phyloP scores from a whole-genome alignment of 148 eudicot genomes.

The Rhododendron henanense region DNA sequence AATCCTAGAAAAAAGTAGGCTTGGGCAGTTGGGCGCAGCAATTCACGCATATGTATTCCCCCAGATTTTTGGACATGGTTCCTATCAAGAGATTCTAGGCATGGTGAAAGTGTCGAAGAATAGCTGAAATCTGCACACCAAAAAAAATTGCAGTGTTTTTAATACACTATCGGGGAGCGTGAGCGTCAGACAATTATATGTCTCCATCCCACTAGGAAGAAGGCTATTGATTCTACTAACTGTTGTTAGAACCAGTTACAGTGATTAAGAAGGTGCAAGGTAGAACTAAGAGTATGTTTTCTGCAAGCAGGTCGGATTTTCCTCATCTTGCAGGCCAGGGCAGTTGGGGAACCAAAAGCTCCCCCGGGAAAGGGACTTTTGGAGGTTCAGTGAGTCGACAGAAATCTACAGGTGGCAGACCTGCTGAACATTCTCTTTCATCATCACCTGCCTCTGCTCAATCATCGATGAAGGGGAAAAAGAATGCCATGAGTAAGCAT shows the following conservation, averaged over 20 bases:
- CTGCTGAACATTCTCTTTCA: slow-evolving; percentile 31
- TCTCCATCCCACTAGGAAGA: not conserved
- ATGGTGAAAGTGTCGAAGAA: not conserved
- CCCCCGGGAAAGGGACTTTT: slow-evolving; percentile 53
- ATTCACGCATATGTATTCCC: not conserved
- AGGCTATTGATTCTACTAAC: not conserved
- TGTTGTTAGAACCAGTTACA: not conserved
- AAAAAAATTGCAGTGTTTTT: not conserved
- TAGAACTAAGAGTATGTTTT: not conserved
- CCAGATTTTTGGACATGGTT: not conserved
- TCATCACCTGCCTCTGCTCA: slow-evolving; percentile 50
- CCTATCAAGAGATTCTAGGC: not conserved
- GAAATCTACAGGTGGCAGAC: slow-evolving; percentile 47
- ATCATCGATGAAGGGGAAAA: slow-evolving; percentile 57
- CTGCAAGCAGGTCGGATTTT: slow-evolving; percentile 51
- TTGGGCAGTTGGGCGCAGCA: not conserved
- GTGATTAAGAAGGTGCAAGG: not conserved
- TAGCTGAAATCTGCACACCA: not conserved
- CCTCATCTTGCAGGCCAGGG: slow-evolving; percentile 70
- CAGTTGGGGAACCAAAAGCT: slow-evolving; percentile 52
- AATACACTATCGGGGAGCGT: not conserved
- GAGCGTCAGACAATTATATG: not conserved
- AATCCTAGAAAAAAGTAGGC: not conserved
- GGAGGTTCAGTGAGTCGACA: slow-evolving; percentile 47
- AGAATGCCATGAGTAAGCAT: slow-evolving; percentile 45